Evolutionary conservation across 2,329 filamentous ascomycete genomes (phyloP).

Genomic region (Fusarium ambrosium): DNA sequence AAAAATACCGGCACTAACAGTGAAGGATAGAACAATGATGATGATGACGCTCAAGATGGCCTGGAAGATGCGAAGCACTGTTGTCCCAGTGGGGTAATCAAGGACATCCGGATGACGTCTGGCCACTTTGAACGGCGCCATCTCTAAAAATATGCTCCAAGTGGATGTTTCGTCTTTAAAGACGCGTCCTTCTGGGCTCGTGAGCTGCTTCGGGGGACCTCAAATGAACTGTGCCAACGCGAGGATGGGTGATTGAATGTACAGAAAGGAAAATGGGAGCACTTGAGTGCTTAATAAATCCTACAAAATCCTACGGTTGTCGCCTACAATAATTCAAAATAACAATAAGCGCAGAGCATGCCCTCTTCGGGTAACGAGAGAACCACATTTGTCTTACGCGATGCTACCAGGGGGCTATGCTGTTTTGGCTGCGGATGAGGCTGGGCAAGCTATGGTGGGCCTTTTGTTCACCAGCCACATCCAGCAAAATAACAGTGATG

Average conservation of each 20-base stretch:
- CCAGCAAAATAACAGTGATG: not conserved
- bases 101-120: constrained; percentile 48
- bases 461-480: not conserved
- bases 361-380: not conserved
- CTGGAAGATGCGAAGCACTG: constrained; percentile 60
- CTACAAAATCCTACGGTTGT: not conserved
- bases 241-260: not conserved
- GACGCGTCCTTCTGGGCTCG: not conserved
- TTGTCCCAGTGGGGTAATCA: constrained; percentile 59
- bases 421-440: not conserved
- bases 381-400: not conserved
- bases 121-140: not conserved
- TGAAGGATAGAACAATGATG: constrained; percentile 63
- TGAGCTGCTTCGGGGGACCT: not conserved
- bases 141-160: not conserved
- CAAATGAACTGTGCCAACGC: not conserved
- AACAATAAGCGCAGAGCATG: not conserved
- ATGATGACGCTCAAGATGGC: constrained; percentile 60
- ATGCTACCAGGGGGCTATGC: not conserved
- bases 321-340: not conserved
- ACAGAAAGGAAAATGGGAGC: not conserved
- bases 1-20: constrained; percentile 52
- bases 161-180: not conserved
- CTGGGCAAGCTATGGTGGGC: not conserved
- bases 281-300: not conserved